Evolutionary conservation across 768 basidiomycete genomes (phyloP).

Genomic region (Lactarius akahatsu): DNA sequence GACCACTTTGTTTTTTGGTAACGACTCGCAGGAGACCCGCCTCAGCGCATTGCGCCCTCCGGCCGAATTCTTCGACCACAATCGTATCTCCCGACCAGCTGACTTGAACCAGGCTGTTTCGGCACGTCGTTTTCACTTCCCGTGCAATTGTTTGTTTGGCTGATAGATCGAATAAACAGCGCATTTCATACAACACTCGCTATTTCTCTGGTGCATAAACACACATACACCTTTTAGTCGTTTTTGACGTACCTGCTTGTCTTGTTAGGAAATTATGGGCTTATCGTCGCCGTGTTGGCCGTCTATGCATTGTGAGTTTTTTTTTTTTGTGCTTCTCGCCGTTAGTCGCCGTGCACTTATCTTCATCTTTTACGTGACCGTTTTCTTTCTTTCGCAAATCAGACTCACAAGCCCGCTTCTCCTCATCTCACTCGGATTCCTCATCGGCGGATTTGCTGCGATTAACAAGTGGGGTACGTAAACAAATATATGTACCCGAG

Average conservation of each 20-base stretch:
- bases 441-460: constrained; percentile 85
- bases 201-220: constrained; percentile 68
- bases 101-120: constrained; percentile 78
- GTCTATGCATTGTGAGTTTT: constrained; percentile 78
- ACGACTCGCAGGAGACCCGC: constrained; percentile 61
- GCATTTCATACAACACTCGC: constrained; percentile 92
- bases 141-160: constrained; percentile 3
- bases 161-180: constrained; percentile 43
- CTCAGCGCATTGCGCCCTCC: constrained; percentile 72
- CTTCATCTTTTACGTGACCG: not conserved
- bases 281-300: constrained; percentile 74
- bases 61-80: constrained; percentile 78
- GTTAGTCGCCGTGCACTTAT: constrained; percentile 4
- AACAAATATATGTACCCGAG: not conserved
- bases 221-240: no score
- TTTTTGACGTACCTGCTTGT: not conserved
- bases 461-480: constrained; percentile 87
- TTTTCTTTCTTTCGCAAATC: not conserved
- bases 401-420: constrained; percentile 84
- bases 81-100: constrained; percentile 80
- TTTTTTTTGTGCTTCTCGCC: constrained; percentile 26
- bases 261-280: constrained; percentile 76
- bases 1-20: not conserved
- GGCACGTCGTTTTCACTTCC: constrained; percentile 43
- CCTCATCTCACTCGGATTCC: constrained; percentile 79